A percentile compares a stretch with the other conserved stretches of the same genome.
phyloP scores from a whole-genome alignment of 2,329 filamentous ascomycete genomes.

The Xylaria sp. region DNA sequence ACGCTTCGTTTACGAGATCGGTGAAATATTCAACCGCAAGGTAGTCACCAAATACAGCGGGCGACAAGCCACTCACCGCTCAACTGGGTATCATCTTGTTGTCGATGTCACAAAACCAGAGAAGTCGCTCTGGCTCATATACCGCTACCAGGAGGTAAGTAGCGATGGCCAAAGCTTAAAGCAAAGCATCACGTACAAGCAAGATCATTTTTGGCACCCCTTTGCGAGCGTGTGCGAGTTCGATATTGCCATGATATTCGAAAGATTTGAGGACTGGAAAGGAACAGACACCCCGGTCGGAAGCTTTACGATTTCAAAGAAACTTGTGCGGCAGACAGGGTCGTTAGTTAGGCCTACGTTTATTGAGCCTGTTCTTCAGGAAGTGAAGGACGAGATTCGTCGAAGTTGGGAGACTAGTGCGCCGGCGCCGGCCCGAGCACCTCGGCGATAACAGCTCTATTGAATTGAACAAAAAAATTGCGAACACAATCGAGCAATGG shows the following conservation, averaged over 20 bases:
- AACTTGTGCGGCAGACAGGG: slow-evolving; percentile 39
- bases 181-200: slow-evolving; percentile 38
- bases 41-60: slow-evolving; percentile 33
- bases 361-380: slow-evolving; percentile 37
- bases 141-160: slow-evolving; percentile 37
- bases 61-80: slow-evolving; percentile 39
- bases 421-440: background rate
- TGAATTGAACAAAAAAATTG: background rate
- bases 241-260: slow-evolving; percentile 40
- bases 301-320: slow-evolving; percentile 32
- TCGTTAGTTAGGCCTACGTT: slow-evolving; percentile 37
- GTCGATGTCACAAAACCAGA: slow-evolving; percentile 39
- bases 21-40: slow-evolving; percentile 41
- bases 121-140: slow-evolving; percentile 41
- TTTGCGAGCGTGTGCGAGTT: slow-evolving; percentile 39
- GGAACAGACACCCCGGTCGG: slow-evolving; percentile 33
- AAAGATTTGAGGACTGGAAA: slow-evolving; percentile 38
- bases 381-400: slow-evolving; percentile 38
- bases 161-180: slow-evolving; percentile 34
- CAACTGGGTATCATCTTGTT: slow-evolving; percentile 40
- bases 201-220: slow-evolving; percentile 40
- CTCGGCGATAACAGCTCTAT: slow-evolving; percentile 8
- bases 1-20: slow-evolving; percentile 40
- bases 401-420: slow-evolving; percentile 33
- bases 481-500: background rate